phyloP scores from a whole-genome alignment of 352 stramenopile genomes.

The Globisporangium barbulae region DNA sequence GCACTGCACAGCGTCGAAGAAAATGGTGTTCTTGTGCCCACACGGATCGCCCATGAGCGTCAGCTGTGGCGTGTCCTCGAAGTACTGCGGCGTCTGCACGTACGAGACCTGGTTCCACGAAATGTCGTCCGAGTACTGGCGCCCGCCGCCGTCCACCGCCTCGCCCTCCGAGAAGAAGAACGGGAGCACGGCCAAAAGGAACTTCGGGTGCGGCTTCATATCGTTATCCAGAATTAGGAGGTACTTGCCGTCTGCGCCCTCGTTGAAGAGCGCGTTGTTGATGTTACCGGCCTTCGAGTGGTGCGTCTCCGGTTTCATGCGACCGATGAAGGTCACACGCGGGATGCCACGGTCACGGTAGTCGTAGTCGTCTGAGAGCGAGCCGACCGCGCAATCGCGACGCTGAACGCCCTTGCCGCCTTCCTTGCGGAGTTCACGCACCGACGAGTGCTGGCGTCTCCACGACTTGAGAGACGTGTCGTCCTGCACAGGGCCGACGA shows the following conservation, averaged over 20 bases:
- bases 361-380: slow-evolving; percentile 87
- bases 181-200: slow-evolving; percentile 77
- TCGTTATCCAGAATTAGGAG: slow-evolving; percentile 91
- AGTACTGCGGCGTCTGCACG: slow-evolving; percentile 90
- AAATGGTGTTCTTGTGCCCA: slow-evolving; percentile 90
- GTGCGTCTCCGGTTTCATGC: slow-evolving; percentile 87
- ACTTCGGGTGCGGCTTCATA: slow-evolving; percentile 90
- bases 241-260: slow-evolving; percentile 87
- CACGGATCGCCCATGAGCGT: slow-evolving; percentile 85
- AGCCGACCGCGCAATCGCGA: slow-evolving; percentile 83
- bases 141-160: slow-evolving; percentile 74
- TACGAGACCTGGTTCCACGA: slow-evolving; percentile 89
- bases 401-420: slow-evolving; percentile 77
- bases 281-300: slow-evolving; percentile 93
- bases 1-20: slow-evolving; percentile 88
- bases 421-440: slow-evolving; percentile 81
- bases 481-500: slow-evolving; percentile 74
- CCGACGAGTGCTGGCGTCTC: slow-evolving; percentile 84
- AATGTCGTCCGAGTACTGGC: slow-evolving; percentile 88
- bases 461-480: slow-evolving; percentile 78
- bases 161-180: slow-evolving; percentile 91
- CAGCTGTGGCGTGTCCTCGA: slow-evolving; percentile 82
- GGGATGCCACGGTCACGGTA: slow-evolving; percentile 87
- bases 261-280: slow-evolving; percentile 90
- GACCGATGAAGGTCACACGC: slow-evolving; percentile 83